phyloP scores from a whole-genome alignment of 2,329 filamentous ascomycete species.

The Paracamarosporium sp. region DNA sequence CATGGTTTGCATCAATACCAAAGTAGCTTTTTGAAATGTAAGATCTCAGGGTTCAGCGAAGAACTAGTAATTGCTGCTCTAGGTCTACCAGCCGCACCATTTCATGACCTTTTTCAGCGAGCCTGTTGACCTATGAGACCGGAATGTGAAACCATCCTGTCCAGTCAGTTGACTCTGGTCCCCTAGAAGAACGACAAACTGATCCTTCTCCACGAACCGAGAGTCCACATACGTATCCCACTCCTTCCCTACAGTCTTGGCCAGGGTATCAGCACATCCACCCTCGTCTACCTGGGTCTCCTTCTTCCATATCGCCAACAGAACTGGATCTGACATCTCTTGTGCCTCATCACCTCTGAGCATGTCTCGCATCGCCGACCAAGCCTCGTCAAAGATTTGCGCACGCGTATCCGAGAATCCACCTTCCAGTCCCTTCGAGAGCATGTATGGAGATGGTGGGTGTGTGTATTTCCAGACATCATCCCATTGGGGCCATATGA shows the following conservation, averaged over 20 bases:
- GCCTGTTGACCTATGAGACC: too few species aligned
- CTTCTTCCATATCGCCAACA: conserved; percentile 15
- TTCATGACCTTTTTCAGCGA: too few species aligned
- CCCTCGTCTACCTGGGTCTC: conserved; percentile 7
- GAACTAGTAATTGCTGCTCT: too few species aligned
- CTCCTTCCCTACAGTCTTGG: conserved; percentile 15
- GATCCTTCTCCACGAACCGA: conserved; percentile 14
- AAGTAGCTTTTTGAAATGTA: too few species aligned
- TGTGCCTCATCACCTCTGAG: conserved; percentile 13
- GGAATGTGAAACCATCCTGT: neutral
- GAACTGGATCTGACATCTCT: conserved; percentile 17
- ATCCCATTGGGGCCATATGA: conserved; percentile 16
- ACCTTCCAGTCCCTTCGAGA: conserved; percentile 4
- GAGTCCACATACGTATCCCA: conserved; percentile 24
- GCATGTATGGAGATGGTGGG: neutral
- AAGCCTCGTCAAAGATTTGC: conserved; percentile 15
- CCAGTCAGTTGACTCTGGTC: neutral
- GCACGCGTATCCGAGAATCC: conserved; percentile 5
- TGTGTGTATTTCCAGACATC: neutral
- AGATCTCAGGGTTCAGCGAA: too few species aligned
- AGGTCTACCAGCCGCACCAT: too few species aligned
- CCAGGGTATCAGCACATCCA: conserved; percentile 4
- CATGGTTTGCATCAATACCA: too few species aligned
- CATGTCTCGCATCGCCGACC: conserved; percentile 23
- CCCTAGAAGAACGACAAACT: conserved; percentile 19